These are phyloP conservation scores for Rhizopogon vesiculosus DNA, from an alignment of 768 basidiomycete genomes.

Conservation along the genomic window DNA sequence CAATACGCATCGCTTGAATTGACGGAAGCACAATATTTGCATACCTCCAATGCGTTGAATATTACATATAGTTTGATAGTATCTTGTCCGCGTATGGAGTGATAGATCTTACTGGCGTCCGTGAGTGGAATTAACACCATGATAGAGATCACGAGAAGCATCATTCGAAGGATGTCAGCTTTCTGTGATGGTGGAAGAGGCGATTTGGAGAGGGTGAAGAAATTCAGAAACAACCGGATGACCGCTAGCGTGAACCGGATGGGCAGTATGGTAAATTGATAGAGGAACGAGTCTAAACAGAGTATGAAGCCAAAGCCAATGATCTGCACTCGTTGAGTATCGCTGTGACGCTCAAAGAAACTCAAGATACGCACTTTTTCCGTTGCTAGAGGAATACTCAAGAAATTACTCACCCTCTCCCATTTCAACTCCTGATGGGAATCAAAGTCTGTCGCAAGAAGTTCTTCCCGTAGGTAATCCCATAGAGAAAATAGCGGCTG, in stretches of 20 bases:
- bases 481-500: conserved; percentile 74
- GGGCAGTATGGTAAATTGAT: conserved; percentile 96
- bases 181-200: conserved; percentile 84
- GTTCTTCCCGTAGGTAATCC: conserved; percentile 88
- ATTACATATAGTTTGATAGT: conserved; percentile 99
- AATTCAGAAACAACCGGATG: conserved; percentile 47
- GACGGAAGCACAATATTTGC: conserved; percentile 16
- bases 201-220: conserved; percentile 44
- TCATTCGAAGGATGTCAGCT: conserved; percentile 81
- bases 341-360: background rate
- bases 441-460: conserved; percentile 90
- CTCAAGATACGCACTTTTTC: conserved; percentile 67
- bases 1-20: background rate
- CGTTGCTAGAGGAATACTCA: conserved; percentile 86
- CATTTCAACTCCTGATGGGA: conserved; percentile 92
- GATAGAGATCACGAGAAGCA: conserved; percentile 73
- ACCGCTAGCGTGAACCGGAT: conserved; percentile 75
- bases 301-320: conserved; percentile 89
- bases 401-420: conserved; percentile 95
- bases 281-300: conserved; percentile 95
- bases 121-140: conserved; percentile 75
- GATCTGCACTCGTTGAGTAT: conserved; percentile 45
- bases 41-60: conserved; percentile 95
- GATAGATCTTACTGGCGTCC: conserved; percentile 97
- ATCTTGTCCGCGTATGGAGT: conserved; percentile 95